Evolutionary conservation across 75 land plant genomes (phyloP).

Genomic region (Cupressus sempervirens): DNA sequence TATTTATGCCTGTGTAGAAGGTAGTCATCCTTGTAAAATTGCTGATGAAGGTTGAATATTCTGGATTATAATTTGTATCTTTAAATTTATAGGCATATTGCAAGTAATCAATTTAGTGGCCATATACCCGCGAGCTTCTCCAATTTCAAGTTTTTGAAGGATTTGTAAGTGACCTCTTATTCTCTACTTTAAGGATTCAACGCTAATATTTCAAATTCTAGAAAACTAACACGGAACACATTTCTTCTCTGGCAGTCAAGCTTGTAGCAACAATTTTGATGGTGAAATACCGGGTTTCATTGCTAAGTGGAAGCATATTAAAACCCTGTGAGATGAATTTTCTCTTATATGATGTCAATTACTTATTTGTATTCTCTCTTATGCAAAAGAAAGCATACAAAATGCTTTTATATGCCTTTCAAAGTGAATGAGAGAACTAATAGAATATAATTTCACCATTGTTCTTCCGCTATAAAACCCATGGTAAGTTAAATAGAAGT

Average conservation of each 20-base stretch:
- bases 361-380: neutral
- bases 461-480: neutral
- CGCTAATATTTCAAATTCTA: neutral
- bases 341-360: neutral
- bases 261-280: conserved; percentile 28
- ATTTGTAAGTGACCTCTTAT: conserved; percentile 46
- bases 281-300: conserved; percentile 51
- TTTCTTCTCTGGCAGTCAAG: conserved; percentile 25
- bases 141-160: conserved; percentile 44
- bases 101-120: conserved; percentile 60
- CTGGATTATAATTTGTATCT: neutral
- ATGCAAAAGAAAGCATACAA: neutral
- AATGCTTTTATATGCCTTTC: neutral
- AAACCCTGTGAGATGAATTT: conserved; percentile 37
- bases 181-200: neutral
- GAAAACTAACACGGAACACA: neutral
- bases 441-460: neutral
- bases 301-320: conserved; percentile 33
- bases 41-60: neutral
- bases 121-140: conserved; percentile 46
- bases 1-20: neutral
- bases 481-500: neutral
- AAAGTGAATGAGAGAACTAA: too few relatives aligned
- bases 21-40: neutral
- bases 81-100: conserved; percentile 40